These are phyloP conservation scores for Plantago major DNA, from an alignment of 257 asterid genomes.

Conservation along the genomic window DNA sequence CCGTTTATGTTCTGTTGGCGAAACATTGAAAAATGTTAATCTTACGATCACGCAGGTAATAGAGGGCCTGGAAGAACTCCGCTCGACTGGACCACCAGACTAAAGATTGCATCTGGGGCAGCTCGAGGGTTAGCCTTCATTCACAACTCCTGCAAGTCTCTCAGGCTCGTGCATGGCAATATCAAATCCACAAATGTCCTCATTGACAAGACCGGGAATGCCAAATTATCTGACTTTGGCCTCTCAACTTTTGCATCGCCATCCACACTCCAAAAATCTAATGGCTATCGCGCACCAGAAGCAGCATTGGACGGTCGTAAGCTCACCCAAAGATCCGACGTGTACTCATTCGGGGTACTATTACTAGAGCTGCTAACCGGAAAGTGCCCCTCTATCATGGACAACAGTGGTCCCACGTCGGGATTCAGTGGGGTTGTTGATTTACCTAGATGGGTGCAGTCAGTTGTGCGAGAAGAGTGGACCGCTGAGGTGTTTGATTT, in stretches of 20 bases:
- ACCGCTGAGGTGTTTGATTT: slow-evolving; percentile 94
- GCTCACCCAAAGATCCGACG: slow-evolving; percentile 63
- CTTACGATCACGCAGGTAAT: slow-evolving; percentile 46
- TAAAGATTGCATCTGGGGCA: slow-evolving; percentile 78
- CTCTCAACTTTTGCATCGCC: slow-evolving; percentile 57
- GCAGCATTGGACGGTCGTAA: slow-evolving; percentile 51
- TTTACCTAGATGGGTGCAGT: slow-evolving; percentile 96
- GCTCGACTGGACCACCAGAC: slow-evolving; percentile 81
- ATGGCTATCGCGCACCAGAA: slow-evolving; percentile 88
- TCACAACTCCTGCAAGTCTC: slow-evolving; percentile 64
- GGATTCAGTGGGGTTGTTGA: slow-evolving; percentile 60
- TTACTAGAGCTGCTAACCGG: slow-evolving; percentile 85
- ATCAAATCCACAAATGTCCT: slow-evolving; percentile 85
- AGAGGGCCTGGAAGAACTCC: slow-evolving; percentile 98
- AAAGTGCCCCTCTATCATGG: slow-evolving; percentile 63
- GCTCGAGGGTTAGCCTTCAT: slow-evolving; percentile 72
- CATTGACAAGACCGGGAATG: slow-evolving; percentile 54
- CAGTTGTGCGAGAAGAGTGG: too few relatives aligned
- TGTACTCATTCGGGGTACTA: slow-evolving; percentile 82
- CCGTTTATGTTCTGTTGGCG: not conserved
- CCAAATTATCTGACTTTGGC: slow-evolving; percentile 76
- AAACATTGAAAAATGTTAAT: not conserved
- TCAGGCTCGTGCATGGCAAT: slow-evolving; percentile 75
- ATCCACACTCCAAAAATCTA: slow-evolving; percentile 44
- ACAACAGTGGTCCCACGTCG: slow-evolving; percentile 35